Conservation (phyloP, 2,329 filamentous ascomycete genomes). For the Colletotrichum musae region DNA sequence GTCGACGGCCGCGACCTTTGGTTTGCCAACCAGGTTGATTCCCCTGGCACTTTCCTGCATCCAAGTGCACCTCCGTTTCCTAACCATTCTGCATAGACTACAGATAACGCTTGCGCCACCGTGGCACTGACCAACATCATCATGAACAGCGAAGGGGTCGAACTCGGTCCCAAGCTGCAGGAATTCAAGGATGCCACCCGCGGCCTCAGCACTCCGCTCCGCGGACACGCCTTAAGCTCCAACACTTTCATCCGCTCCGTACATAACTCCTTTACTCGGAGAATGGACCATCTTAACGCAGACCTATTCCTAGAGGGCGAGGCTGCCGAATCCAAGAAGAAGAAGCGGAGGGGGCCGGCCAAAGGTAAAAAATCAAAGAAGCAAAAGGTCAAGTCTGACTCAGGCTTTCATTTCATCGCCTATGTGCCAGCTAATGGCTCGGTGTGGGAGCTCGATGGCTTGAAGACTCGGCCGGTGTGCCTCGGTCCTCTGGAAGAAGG, state of each 20-base stretch:
- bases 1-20: conserved; percentile 75
- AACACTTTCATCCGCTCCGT: conserved; percentile 83
- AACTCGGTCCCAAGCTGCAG: conserved; percentile 78
- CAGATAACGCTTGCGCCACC: conserved; percentile 90
- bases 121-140: conserved; percentile 93
- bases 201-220: conserved; percentile 77
- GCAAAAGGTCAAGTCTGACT: conserved; percentile 66
- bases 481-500: conserved; percentile 63
- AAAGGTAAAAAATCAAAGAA: conserved; percentile 56
- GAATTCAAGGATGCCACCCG: conserved; percentile 82
- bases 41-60: not conserved
- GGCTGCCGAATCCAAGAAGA: conserved; percentile 57
- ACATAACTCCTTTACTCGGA: conserved; percentile 90
- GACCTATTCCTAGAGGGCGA: conserved; percentile 77
- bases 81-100: conserved; percentile 67
- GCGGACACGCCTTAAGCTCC: conserved; percentile 81
- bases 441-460: conserved; percentile 91
- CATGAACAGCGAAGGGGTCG: conserved; percentile 81
- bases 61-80: not conserved
- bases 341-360: conserved; percentile 51
- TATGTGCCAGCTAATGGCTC: conserved; percentile 83
- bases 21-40: conserved; percentile 90
- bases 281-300: conserved; percentile 81
- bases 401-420: conserved; percentile 88
- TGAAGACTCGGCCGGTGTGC: conserved; percentile 78